Percentiles rank a stretch among this genome's conserved stretches.
These are phyloP conservation scores for Trichoderma simmonsii DNA, from an alignment of 2,329 filamentous ascomycete genomes.

Conservation along the genomic window DNA sequence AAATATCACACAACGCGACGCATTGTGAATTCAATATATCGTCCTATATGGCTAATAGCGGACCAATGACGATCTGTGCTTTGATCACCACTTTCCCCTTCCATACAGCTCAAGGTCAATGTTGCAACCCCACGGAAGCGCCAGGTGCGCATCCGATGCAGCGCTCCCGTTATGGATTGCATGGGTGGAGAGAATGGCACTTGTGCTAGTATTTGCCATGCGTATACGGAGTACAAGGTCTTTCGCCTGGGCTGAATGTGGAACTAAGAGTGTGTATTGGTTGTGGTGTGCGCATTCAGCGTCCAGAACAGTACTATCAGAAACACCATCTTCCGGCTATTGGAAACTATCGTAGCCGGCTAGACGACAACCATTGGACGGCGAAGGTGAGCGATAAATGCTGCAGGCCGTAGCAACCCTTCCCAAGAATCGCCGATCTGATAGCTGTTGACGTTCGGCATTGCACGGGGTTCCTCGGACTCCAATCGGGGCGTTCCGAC, in stretches of 20 bases:
- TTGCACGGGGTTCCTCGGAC: neutral
- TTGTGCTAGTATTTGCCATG: neutral
- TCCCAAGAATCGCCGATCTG: neutral
- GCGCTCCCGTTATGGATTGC: slow-evolving; percentile 3
- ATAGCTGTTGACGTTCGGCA: neutral
- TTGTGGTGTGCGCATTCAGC: neutral
- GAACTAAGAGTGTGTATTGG: neutral
- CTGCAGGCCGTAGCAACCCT: neutral
- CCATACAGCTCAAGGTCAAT: neutral
- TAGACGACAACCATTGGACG: neutral
- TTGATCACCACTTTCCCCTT: neutral
- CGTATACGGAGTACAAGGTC: neutral
- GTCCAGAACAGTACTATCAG: neutral
- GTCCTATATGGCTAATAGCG: neutral
- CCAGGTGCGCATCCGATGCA: slow-evolving; percentile 11
- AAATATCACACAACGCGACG: neutral
- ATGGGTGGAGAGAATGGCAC: neutral
- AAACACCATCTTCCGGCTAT: neutral
- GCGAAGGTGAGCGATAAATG: neutral
- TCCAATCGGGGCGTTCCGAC: slow-evolving; percentile 5
- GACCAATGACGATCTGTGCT: neutral
- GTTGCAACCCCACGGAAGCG: slow-evolving; percentile 12
- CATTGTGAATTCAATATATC: neutral
- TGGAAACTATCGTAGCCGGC: neutral
- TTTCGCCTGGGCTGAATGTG: neutral